Evolutionary conservation across 192 early-diverging fungal species (phyloP), one percentile per base, ranked within the genome.

Genomic region (Coemansia aciculifera): DNA sequence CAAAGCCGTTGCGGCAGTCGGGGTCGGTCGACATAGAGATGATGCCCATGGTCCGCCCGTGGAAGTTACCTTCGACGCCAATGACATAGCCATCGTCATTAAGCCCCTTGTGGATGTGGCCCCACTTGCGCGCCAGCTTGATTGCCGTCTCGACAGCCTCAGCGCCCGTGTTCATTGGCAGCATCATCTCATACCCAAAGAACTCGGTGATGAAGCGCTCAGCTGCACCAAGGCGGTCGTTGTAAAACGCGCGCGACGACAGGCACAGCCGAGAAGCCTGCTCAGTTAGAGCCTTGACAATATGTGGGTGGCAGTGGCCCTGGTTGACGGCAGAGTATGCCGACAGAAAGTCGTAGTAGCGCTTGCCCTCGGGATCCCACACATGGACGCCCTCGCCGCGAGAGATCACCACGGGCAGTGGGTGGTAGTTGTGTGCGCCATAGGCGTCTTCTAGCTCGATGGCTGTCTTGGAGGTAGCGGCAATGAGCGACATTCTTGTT

Each of bases 341-440:
- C 38, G 89, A 91, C 59, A 93, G 73, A 68, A 91, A 91, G 84
- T 95, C 93, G 64, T 89, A 85, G 86, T 91, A 92, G 70, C 83
- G 76, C 34, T 85, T 77, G 69, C 89, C 90, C 84, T 95, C 97
- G 43, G 93, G 94, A 73, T 99, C 97, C 90, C 91, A 94, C 57
- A 99, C 95, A 81, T 92, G 88, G 15, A 93, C 88, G 13, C 97
- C 97, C 73, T 95, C 38, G 39, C 89, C 97, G 62, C 87, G 87
- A 68, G 89, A 74, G 74, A 97, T 93, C 42, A 99, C 97, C 2
- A 96, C 90, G 9, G 95, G 95, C 39, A 99, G 84, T 24, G 97
- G 97, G 78, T 99, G 97, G 80, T 99, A 99, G 87, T 97, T 99
- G 91, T 98, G 95, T 40, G 97, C 97, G 65, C 94, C 92, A 73